phyloP scores from a whole-genome alignment of 169 alveolate genomes.

The Plasmodium coatneyi region DNA sequence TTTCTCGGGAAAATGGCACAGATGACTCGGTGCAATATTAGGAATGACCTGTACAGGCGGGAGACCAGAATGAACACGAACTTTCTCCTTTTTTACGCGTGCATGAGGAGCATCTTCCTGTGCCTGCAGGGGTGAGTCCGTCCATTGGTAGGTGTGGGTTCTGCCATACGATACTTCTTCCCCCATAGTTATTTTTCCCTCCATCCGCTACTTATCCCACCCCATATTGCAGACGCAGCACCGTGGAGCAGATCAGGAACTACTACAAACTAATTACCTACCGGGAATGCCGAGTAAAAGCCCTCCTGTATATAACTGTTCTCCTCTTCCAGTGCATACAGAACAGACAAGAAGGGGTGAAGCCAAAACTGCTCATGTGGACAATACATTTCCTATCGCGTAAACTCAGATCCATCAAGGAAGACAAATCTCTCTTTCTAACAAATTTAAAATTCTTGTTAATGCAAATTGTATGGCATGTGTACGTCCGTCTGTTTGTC shows the following conservation, averaged over 20 bases:
- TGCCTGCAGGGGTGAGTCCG: conserved; percentile 16
- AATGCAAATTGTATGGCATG: conserved; percentile 12
- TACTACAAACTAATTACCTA: conserved; percentile 17
- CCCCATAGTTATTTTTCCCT: neutral
- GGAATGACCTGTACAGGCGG: neutral
- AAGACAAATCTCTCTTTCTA: neutral
- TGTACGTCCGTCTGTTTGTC: conserved; percentile 18
- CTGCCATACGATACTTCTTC: neutral
- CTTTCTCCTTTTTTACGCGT: neutral
- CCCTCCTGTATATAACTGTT: conserved; percentile 4
- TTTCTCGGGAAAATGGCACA: conserved; percentile 8
- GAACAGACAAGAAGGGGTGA: neutral
- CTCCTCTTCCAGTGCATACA: conserved; percentile 15
- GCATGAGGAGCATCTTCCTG: neutral
- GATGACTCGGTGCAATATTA: neutral
- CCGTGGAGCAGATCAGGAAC: neutral
- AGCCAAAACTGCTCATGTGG: neutral
- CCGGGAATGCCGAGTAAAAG: conserved; percentile 13
- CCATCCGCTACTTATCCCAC: neutral
- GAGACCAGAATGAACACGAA: neutral
- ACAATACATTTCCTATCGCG: neutral
- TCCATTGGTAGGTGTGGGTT: neutral
- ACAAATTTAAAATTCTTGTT: conserved; percentile 3
- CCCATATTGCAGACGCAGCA: neutral
- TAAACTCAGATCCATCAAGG: neutral